phyloP scores from a whole-genome alignment of 2,329 filamentous ascomycete genomes.

The Neoscytalidium dimidiatum region DNA sequence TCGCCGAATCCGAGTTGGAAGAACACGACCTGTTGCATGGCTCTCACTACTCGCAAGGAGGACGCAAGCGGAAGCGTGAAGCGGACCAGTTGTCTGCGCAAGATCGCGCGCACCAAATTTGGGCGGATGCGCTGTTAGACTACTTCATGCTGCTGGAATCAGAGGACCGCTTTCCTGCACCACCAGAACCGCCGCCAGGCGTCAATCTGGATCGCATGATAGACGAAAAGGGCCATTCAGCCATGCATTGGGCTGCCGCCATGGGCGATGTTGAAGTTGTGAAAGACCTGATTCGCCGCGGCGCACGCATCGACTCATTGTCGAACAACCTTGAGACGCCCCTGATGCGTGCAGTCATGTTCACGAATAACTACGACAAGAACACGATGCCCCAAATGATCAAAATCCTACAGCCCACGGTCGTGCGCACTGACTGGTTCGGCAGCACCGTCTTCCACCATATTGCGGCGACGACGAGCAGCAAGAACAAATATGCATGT shows the following conservation, averaged over 20 bases:
- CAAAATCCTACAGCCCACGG: slow-evolving; percentile 78
- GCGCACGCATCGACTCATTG: slow-evolving; percentile 70
- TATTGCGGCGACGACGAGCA: slow-evolving; percentile 83
- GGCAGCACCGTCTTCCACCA: slow-evolving; percentile 93
- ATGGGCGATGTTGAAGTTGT: slow-evolving; percentile 97
- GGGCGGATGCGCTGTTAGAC: slow-evolving; percentile 90
- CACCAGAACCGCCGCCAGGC: slow-evolving; percentile 79
- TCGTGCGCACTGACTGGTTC: slow-evolving; percentile 75
- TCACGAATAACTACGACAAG: slow-evolving; percentile 96
- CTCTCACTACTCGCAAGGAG: slow-evolving; percentile 60
- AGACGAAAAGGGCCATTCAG: slow-evolving; percentile 88
- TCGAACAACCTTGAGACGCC: slow-evolving; percentile 74
- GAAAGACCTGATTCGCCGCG: slow-evolving; percentile 79
- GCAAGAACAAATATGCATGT: slow-evolving; percentile 82
- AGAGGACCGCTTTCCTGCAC: slow-evolving; percentile 66
- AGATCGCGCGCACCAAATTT: slow-evolving; percentile 85
- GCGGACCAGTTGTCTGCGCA: slow-evolving; percentile 65
- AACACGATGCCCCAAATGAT: slow-evolving; percentile 84
- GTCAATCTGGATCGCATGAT: slow-evolving; percentile 92
- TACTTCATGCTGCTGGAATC: slow-evolving; percentile 90
- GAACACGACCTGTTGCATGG: slow-evolving; percentile 78
- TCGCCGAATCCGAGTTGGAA: slow-evolving; percentile 82
- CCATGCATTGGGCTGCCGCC: slow-evolving; percentile 93
- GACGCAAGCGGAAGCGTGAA: slow-evolving; percentile 76
- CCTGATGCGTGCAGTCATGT: slow-evolving; percentile 90